A percentile compares a stretch with the other conserved stretches of the same genome.
These are phyloP conservation scores for Malassezia japonica DNA, from an alignment of 1,284 basidiomycete genomes.

Conservation along the genomic window DNA sequence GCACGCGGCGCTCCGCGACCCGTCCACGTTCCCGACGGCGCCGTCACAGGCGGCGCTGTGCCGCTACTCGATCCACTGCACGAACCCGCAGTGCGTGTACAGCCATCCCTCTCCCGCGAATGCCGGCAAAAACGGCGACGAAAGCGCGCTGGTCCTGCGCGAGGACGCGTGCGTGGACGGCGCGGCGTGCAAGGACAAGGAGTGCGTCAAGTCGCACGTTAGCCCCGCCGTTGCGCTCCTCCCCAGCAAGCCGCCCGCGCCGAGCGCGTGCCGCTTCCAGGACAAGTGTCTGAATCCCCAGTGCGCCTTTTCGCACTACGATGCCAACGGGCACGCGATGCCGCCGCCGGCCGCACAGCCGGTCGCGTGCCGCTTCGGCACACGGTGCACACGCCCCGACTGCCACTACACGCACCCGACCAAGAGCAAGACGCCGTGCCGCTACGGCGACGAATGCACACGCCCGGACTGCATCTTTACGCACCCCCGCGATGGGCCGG, in stretches of 20 bases:
- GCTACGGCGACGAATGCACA: slow-evolving; percentile 27
- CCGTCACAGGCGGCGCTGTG: slow-evolving; percentile 33
- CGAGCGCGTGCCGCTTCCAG: slow-evolving; percentile 19
- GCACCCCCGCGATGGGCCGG: slow-evolving; percentile 20
- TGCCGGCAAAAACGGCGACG: slow-evolving; percentile 23
- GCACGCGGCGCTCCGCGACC: not conserved
- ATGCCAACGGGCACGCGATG: slow-evolving; percentile 11
- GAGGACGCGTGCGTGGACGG: slow-evolving; percentile 32
- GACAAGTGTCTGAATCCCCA: slow-evolving; percentile 19
- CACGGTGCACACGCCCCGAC: slow-evolving; percentile 11
- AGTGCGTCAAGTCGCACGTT: slow-evolving; percentile 39
- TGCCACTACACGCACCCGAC: slow-evolving; percentile 5
- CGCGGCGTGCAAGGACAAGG: slow-evolving; percentile 28
- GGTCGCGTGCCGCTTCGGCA: slow-evolving; percentile 9
- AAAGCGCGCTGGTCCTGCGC: slow-evolving; percentile 35
- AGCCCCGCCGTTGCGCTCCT: slow-evolving; percentile 32
- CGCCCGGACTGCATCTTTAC: slow-evolving; percentile 29
- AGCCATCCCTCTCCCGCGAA: slow-evolving; percentile 38
- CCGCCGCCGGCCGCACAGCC: slow-evolving; percentile 6
- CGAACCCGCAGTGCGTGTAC: slow-evolving; percentile 40
- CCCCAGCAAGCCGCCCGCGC: not conserved
- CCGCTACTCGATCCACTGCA: slow-evolving; percentile 35
- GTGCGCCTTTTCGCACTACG: slow-evolving; percentile 21
- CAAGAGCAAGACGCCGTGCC: slow-evolving; percentile 19
- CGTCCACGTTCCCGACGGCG: slow-evolving; percentile 22